Percentiles rank a stretch among this genome's conserved stretches.
Conservation (phyloP, 495 filamentous ascomycete species). For the Lophium mytilinum region DNA sequence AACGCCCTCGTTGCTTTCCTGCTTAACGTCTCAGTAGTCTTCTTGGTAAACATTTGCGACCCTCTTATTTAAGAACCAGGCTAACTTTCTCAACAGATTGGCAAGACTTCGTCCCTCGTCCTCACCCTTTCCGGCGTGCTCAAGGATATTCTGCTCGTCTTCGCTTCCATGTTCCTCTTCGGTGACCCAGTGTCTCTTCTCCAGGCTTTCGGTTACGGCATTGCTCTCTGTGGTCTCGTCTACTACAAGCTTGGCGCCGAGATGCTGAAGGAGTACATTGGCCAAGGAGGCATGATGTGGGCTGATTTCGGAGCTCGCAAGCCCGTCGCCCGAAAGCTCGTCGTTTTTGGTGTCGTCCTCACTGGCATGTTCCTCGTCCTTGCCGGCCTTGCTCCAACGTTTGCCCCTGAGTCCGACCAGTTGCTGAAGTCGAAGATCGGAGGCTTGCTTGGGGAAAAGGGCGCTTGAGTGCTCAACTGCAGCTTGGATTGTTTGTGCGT, state of each 20-base stretch:
- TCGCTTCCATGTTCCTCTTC: constrained; percentile 85
- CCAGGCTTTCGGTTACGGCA: constrained; percentile 90
- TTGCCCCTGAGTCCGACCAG: constrained; percentile 13
- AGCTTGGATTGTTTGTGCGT: no score
- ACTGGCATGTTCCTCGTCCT: constrained; percentile 63
- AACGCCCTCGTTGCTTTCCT: constrained; percentile 82
- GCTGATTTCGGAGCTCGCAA: constrained; percentile 72
- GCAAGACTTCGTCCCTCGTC: constrained; percentile 91
- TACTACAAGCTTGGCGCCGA: constrained; percentile 96
- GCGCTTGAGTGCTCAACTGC: not conserved
- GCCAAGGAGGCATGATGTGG: constrained; percentile 63
- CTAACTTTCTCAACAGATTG: constrained; percentile 55
- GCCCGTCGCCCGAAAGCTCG: constrained; percentile 66
- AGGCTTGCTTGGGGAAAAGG: constrained; percentile 12
- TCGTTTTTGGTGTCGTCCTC: constrained; percentile 56
- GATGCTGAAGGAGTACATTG: constrained; percentile 68
- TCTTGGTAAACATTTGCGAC: constrained; percentile 58
- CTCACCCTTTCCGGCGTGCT: constrained; percentile 96
- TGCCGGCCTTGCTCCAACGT: constrained; percentile 38
- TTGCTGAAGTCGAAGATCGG: constrained; percentile 9
- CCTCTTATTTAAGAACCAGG: constrained; percentile 1
- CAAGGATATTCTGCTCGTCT: constrained; percentile 94
- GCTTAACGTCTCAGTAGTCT: constrained; percentile 88
- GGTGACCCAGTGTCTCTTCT: constrained; percentile 68
- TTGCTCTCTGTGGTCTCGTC: constrained; percentile 82